phyloP scores from a whole-genome alignment of 2,329 filamentous ascomycete species.

The Xylariaceae sp. region DNA sequence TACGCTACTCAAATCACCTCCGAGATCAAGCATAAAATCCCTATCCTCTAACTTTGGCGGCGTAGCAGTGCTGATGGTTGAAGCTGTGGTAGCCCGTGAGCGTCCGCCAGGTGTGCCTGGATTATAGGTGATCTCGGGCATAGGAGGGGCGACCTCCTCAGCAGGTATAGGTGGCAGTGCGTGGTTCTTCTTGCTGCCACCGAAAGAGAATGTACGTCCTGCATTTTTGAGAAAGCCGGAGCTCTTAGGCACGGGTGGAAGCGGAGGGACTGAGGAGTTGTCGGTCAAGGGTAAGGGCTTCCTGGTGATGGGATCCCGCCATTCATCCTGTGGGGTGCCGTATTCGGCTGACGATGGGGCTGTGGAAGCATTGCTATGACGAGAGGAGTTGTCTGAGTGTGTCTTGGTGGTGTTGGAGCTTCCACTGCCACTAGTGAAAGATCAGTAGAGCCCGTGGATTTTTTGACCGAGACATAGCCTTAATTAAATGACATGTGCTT shows the following conservation, averaged over 20 bases:
- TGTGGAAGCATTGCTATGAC: constrained; percentile 60
- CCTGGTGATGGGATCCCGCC: constrained; percentile 37
- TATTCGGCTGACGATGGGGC: constrained; percentile 54
- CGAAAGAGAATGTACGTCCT: constrained; percentile 58
- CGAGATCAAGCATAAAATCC: constrained; percentile 48
- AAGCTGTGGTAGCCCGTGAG: constrained; percentile 48
- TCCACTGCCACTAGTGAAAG: constrained; percentile 48
- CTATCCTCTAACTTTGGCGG: constrained; percentile 45
- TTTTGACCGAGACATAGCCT: constrained; percentile 21
- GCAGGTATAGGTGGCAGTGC: constrained; percentile 32
- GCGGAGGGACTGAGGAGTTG: constrained; percentile 27
- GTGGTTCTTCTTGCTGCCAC: constrained; percentile 51
- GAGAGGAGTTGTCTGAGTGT: constrained; percentile 57
- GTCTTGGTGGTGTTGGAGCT: constrained; percentile 60
- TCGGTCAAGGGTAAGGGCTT: constrained; percentile 34
- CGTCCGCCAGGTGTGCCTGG: constrained; percentile 34
- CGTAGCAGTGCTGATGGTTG: constrained; percentile 51
- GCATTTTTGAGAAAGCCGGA: constrained; percentile 54
- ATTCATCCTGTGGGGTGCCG: constrained; percentile 37
- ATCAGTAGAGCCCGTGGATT: constrained; percentile 25
- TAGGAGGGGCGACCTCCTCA: constrained; percentile 37
- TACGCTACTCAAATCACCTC: constrained; percentile 56
- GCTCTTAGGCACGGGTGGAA: constrained; percentile 44
- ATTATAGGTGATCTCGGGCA: constrained; percentile 29
- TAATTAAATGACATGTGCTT: not conserved